Evolutionary conservation across 208 protist species (phyloP).

Genomic region (Porcisia hertigi): DNA sequence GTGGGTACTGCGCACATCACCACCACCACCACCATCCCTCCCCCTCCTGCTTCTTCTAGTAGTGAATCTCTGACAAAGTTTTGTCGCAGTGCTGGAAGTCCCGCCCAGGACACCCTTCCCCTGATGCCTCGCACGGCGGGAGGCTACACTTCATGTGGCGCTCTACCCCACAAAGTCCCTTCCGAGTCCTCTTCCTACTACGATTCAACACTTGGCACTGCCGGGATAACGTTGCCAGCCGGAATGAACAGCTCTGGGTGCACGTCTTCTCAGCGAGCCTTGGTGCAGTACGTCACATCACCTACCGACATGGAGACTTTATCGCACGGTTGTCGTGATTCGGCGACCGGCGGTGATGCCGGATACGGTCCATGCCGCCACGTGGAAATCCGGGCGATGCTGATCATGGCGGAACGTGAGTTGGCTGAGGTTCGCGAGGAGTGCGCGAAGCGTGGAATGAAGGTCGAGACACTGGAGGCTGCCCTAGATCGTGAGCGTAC

Average conservation of each 20-base stretch:
- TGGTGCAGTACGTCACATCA: constrained; percentile 30
- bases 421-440: constrained; percentile 72
- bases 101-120: constrained; percentile 5
- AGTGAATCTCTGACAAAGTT: constrained; percentile 9
- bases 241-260: constrained; percentile 35
- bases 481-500: constrained; percentile 65
- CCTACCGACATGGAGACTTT: constrained; percentile 9
- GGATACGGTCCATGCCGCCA: constrained; percentile 39
- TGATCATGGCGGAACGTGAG: constrained; percentile 73
- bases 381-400: constrained; percentile 65
- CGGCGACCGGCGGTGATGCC: constrained; percentile 12
- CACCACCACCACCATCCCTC: no score
- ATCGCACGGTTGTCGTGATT: constrained; percentile 16
- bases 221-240: constrained; percentile 6
- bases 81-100: constrained; percentile 6
- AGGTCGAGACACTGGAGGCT: constrained; percentile 53
- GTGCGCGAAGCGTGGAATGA: constrained; percentile 41
- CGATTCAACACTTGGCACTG: constrained; percentile 10
- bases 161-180: constrained; percentile 6
- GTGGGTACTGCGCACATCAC: background rate
- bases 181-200: constrained; percentile 7
- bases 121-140: background rate
- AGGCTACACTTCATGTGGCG: background rate
- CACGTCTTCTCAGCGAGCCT: constrained; percentile 31
- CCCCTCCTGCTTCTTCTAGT: background rate